phyloP scores from a whole-genome alignment of 2,329 filamentous ascomycete genomes.

The Elsinoe batatas region DNA sequence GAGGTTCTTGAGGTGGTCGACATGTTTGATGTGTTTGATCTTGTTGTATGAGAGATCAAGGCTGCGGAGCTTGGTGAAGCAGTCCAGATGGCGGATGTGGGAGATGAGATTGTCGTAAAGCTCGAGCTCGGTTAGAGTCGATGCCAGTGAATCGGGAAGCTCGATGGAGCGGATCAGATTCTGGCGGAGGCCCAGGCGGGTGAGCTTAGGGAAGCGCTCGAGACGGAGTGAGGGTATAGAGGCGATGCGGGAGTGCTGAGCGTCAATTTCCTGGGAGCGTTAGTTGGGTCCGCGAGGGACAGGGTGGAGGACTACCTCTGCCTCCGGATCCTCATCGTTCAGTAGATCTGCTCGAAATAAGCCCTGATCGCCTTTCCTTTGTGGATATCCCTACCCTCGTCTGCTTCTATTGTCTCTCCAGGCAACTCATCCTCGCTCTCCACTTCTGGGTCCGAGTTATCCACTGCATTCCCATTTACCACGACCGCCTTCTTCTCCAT shows the following conservation, averaged over 20 bases:
- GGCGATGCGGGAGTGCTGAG: slow-evolving; percentile 74
- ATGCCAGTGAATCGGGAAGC: slow-evolving; percentile 56
- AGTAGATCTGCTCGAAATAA: slow-evolving; percentile 42
- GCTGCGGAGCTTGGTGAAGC: slow-evolving; percentile 61
- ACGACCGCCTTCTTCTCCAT: slow-evolving; percentile 60
- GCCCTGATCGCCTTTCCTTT: neutral
- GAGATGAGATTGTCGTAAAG: slow-evolving; percentile 93
- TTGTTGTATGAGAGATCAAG: slow-evolving; percentile 98
- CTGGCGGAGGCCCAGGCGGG: slow-evolving; percentile 79
- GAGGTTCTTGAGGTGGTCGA: slow-evolving; percentile 66
- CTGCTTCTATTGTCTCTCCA: slow-evolving; percentile 66
- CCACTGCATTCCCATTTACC: slow-evolving; percentile 66
- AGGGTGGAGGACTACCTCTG: slow-evolving; percentile 31
- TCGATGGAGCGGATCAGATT: slow-evolving; percentile 78
- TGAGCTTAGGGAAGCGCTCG: slow-evolving; percentile 62
- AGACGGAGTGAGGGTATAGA: slow-evolving; percentile 71
- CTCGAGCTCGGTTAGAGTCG: slow-evolving; percentile 71
- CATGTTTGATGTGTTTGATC: slow-evolving; percentile 93
- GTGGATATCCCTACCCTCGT: slow-evolving; percentile 54
- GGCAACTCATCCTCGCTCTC: slow-evolving; percentile 60
- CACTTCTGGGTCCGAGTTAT: slow-evolving; percentile 65
- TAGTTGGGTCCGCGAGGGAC: slow-evolving; percentile 48
- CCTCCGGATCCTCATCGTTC: slow-evolving; percentile 46
- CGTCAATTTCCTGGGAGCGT: slow-evolving; percentile 61
- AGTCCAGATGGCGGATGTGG: slow-evolving; percentile 74